Evolutionary conservation across 75 land plant species (phyloP), one percentile per base, ranked within the genome.

Genomic region (Sequoia sempervirens): DNA sequence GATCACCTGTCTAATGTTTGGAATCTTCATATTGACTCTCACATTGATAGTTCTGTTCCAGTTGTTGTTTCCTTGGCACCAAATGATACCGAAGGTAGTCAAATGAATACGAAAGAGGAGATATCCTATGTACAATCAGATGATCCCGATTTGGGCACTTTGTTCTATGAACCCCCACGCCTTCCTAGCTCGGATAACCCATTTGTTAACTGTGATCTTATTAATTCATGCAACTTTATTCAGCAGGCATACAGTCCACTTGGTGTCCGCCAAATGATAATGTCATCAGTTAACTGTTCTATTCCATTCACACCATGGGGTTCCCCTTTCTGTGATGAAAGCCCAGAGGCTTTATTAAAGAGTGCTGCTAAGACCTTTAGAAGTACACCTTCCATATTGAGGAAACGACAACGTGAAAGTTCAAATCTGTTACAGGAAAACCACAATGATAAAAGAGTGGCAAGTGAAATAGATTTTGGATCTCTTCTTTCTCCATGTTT

Each of bases 161-260:
- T 95, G 43, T 94, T 86, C 69, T 97, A 97, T 86, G 98, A 97
- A 82, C 95, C 97, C 84, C 94, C 99, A 56, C 91, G 92, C 3
- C 85, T 97, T 83, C 90, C 96, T 52, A 91, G 89, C 45, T 85
- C 86, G 46, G 99, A 97, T 23, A 68, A 95, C 74, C 99, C 98
- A 41, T 96, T 97, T 83, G 88, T 93, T 47, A 94, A 92, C 85
- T 97, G 94, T 86, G 99, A 97, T 86, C 89, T 97, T 79, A 75
- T 90, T 82, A 88, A 83, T 38, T 86, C 96, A 43, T 90, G 92
- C 58, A 81, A 79, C 83, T 86, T 88, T 82, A 80, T 88, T 73
- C 94, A 89, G 46, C 96, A 91, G 75, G 99, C 92, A 80, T 96
- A 92, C 75, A 97, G 99, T 84, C 99, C 99, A 0, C 91, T 96